Conservation (phyloP, 1,139 yeast species). For the Pneumocystis canis region DNA sequence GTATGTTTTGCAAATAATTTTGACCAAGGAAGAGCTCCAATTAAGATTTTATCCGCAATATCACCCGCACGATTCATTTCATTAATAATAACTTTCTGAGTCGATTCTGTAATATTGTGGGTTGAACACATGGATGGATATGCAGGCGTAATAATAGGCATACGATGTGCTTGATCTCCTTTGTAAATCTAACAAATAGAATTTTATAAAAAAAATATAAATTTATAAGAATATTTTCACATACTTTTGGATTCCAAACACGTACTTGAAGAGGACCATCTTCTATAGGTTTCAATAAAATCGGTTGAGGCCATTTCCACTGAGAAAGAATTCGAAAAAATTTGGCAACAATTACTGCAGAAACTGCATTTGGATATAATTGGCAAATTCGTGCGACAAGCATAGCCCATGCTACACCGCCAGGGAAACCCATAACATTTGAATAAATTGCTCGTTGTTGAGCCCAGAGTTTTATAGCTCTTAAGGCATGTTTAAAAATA, state of each 20-base stretch:
- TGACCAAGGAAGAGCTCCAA: conserved; percentile 55
- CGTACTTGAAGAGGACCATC: conserved; percentile 94
- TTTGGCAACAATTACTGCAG: conserved; percentile 76
- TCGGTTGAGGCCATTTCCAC: conserved; percentile 99
- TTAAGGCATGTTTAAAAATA: conserved; percentile 78
- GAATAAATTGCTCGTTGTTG: conserved; percentile 87
- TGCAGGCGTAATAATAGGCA: conserved; percentile 99
- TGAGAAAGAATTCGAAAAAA: conserved; percentile 72
- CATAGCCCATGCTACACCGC: conserved; percentile 99
- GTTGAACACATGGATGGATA: conserved; percentile 99
- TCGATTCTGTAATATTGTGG: conserved; percentile 79
- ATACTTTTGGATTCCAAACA: conserved; percentile 80
- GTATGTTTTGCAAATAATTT: conserved; percentile 64
- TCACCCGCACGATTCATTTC: conserved; percentile 66
- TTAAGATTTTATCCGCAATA: conserved; percentile 52
- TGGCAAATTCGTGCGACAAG: conserved; percentile 92
- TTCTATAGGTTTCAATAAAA: conserved; percentile 74
- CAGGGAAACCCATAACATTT: conserved; percentile 92
- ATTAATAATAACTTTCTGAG: conserved; percentile 59
- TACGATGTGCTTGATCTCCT: conserved; percentile 72
- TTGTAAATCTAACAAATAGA: conserved; percentile 43
- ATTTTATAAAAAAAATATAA: not conserved
- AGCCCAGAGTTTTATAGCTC: conserved; percentile 95
- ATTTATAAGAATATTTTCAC: not conserved
- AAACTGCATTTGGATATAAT: conserved; percentile 86